Evolutionary conservation across 139 green algal species (phyloP).

Genomic region (Coccomyxa sp.): DNA sequence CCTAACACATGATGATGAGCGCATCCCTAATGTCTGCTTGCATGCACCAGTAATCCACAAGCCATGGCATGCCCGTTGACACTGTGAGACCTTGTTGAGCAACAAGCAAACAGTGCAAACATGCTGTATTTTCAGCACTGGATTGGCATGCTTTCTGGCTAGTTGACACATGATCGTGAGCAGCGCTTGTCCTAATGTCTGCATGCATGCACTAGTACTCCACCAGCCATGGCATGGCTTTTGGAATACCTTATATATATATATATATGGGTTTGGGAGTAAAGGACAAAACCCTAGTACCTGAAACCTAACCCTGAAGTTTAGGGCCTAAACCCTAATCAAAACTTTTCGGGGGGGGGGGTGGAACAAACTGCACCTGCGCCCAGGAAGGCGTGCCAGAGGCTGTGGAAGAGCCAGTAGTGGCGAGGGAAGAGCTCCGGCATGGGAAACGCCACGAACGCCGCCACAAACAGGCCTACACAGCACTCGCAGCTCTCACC

Average conservation of each 20-base stretch:
- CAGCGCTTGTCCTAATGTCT: too few species aligned
- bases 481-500: neutral
- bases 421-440: conserved; percentile 10
- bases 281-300: too few species aligned
- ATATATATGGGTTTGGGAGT: too few species aligned
- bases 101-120: neutral
- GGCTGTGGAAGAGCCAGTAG: conserved; percentile 39
- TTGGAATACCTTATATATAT: neutral
- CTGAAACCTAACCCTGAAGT: neutral
- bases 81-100: neutral
- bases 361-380: neutral
- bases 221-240: neutral
- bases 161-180: too few species aligned
- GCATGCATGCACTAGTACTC: too few species aligned
- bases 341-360: neutral
- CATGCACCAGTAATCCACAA: too few species aligned
- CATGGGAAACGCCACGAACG: conserved; percentile 17
- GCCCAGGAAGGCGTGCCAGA: conserved; percentile 36
- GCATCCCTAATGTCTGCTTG: too few species aligned
- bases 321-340: neutral
- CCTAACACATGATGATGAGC: too few species aligned
- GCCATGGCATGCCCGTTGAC: neutral
- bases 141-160: too few species aligned
- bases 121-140: too few species aligned
- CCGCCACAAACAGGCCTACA: conserved; percentile 9